These are phyloP conservation scores for Agrocybe pediades DNA, from an alignment of 768 basidiomycete genomes.

Conservation along the genomic window DNA sequence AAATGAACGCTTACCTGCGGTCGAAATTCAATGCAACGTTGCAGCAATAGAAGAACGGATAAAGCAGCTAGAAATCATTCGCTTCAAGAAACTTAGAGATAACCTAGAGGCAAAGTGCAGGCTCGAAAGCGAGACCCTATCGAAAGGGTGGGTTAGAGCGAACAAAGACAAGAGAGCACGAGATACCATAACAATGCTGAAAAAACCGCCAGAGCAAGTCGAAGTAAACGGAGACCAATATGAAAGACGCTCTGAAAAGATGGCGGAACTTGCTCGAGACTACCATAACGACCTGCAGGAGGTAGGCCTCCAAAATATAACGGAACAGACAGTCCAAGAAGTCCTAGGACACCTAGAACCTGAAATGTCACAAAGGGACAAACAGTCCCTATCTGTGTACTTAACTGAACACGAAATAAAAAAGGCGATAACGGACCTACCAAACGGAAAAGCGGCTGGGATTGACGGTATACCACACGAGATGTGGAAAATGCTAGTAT, in stretches of 20 bases:
- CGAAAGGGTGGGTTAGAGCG: conserved; percentile 1
- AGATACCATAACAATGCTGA: conserved; percentile 2
- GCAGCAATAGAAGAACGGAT: neutral
- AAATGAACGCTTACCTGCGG: neutral
- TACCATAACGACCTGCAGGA: neutral
- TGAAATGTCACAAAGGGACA: neutral
- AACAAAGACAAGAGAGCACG: conserved; percentile 6
- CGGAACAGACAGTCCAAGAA: neutral
- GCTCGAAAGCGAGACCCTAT: neutral
- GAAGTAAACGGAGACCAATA: neutral
- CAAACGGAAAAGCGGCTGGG: conserved; percentile 21
- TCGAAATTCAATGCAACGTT: neutral
- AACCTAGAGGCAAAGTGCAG: neutral
- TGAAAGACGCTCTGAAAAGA: neutral
- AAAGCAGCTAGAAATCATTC: neutral
- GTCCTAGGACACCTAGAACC: neutral
- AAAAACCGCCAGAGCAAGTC: neutral
- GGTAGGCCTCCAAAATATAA: neutral
- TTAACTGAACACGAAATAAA: conserved; percentile 15
- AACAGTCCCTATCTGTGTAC: neutral
- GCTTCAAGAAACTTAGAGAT: neutral
- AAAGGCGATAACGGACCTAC: conserved; percentile 10
- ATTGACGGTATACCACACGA: conserved; percentile 30
- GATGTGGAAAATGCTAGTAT: conserved; percentile 22
- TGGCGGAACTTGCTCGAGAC: neutral